Evolutionary conservation across 768 basidiomycete species (phyloP).

Genomic region (Ramaria sp.): DNA sequence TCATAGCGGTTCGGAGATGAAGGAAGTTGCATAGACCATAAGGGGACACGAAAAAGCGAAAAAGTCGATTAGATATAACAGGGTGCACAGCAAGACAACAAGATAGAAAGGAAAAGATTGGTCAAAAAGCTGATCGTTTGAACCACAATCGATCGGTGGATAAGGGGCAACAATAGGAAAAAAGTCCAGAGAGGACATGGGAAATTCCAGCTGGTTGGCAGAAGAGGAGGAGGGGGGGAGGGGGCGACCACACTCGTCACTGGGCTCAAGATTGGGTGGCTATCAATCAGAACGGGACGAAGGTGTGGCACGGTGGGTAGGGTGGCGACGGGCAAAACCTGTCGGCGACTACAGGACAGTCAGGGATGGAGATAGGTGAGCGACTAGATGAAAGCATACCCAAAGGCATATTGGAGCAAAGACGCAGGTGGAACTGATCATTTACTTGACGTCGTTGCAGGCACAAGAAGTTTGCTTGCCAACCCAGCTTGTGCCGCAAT

Average conservation of each 20-base stretch:
- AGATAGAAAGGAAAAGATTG: neutral
- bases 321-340: constrained; percentile 24
- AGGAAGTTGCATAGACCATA: neutral
- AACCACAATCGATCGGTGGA: neutral
- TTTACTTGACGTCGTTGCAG: constrained; percentile 57
- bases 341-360: constrained; percentile 20
- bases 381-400: neutral
- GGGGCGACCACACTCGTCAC: constrained; percentile 51
- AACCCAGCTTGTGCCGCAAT: constrained; percentile 19
- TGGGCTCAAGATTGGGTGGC: constrained; percentile 37
- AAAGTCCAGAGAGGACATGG: neutral
- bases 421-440: constrained; percentile 3
- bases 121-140: neutral
- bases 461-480: constrained; percentile 24
- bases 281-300: constrained; percentile 21
- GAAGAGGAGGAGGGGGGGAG: no score
- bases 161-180: neutral
- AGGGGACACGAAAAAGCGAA: neutral
- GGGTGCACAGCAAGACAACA: neutral
- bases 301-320: constrained; percentile 21
- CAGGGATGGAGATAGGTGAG: neutral
- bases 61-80: no score
- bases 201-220: neutral
- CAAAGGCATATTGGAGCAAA: constrained; percentile 16
- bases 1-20: neutral